Evolutionary conservation across 345 rosid genomes (phyloP).

Genomic region (Eucalyptus erythrocorys): DNA sequence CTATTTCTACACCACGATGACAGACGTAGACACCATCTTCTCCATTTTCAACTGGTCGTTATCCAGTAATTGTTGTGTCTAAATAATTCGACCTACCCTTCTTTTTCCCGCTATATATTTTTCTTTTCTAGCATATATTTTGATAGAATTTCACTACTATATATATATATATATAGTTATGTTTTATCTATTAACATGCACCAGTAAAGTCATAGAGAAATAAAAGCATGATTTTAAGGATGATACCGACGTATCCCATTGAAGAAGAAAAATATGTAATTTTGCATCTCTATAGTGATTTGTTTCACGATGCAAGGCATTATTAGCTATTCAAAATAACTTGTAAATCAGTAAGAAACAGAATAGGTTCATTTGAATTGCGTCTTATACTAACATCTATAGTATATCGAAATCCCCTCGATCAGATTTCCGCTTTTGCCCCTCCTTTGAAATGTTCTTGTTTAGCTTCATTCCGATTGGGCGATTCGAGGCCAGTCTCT

Average conservation of each 20-base stretch:
- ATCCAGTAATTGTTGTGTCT: background rate
- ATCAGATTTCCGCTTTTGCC: background rate
- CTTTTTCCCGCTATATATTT: background rate
- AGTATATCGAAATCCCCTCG: background rate
- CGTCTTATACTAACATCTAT: background rate
- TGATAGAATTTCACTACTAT: background rate
- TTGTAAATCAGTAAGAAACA: background rate
- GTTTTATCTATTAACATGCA: background rate
- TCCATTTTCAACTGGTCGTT: background rate
- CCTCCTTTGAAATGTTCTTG: background rate
- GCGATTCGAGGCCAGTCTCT: background rate
- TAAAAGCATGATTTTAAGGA: background rate
- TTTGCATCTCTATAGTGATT: background rate
- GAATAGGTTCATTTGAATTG: background rate
- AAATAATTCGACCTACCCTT: background rate
- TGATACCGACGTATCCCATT: background rate
- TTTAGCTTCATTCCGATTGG: background rate
- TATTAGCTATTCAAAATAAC: background rate
- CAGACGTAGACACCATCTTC: background rate
- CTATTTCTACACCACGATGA: background rate
- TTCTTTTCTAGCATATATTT: background rate
- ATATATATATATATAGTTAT: background rate
- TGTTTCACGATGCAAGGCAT: background rate
- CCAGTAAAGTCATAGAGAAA: background rate
- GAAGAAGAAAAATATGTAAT: background rate